Evolutionary conservation across 1,284 basidiomycete genomes (phyloP).

Genomic region (Athelia sp.): DNA sequence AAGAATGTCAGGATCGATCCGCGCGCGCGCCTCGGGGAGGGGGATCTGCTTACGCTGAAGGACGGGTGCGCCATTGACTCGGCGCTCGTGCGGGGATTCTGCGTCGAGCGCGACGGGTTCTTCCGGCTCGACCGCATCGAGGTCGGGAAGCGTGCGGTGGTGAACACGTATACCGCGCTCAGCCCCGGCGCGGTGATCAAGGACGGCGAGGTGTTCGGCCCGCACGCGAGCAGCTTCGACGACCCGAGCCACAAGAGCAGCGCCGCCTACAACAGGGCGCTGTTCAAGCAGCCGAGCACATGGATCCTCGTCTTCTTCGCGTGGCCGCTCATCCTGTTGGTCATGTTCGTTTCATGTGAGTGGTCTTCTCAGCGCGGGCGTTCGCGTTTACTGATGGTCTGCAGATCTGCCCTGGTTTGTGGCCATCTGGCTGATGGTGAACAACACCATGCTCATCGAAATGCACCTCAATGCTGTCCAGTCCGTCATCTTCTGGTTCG

Average conservation of each 20-base stretch:
- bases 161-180: slow-evolving; percentile 40
- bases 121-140: slow-evolving; percentile 35
- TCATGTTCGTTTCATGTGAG: slow-evolving; percentile 27
- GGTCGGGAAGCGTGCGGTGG: slow-evolving; percentile 31
- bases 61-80: slow-evolving; percentile 39
- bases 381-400: neutral
- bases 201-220: slow-evolving; percentile 34
- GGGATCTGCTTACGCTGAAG: slow-evolving; percentile 35
- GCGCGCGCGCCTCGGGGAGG: slow-evolving; percentile 33
- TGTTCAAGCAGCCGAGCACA: slow-evolving; percentile 25
- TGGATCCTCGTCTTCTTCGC: slow-evolving; percentile 30
- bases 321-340: slow-evolving; percentile 30
- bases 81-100: slow-evolving; percentile 37
- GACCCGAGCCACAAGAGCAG: slow-evolving; percentile 28
- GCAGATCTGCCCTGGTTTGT: slow-evolving; percentile 37
- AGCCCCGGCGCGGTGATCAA: slow-evolving; percentile 34
- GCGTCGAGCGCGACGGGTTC: slow-evolving; percentile 38
- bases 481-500: slow-evolving; percentile 38
- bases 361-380: neutral
- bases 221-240: slow-evolving; percentile 38
- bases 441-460: slow-evolving; percentile 19
- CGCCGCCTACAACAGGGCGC: slow-evolving; percentile 33
- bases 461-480: slow-evolving; percentile 27
- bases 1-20: slow-evolving; percentile 33
- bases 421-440: slow-evolving; percentile 32